phyloP scores from a whole-genome alignment of 352 stramenopile species.

The Globisporangium carolinianum region DNA sequence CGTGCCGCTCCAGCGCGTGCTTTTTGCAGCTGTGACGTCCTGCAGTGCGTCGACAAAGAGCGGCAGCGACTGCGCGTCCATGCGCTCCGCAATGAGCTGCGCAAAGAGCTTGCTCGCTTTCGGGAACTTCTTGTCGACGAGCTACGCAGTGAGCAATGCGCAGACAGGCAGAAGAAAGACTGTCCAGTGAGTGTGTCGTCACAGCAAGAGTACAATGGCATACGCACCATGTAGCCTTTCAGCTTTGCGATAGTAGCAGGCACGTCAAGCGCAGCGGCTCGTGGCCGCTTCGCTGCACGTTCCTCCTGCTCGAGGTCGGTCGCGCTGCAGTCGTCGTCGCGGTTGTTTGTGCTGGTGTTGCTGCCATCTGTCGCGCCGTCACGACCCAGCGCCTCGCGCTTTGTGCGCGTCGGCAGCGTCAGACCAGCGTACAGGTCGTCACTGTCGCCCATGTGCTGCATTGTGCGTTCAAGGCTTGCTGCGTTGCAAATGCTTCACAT shows the following conservation, averaged over 20 bases:
- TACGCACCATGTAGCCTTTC: slow-evolving; percentile 56
- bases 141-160: slow-evolving; percentile 11
- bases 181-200: too few relatives aligned
- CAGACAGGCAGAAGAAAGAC: too few relatives aligned
- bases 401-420: slow-evolving; percentile 33
- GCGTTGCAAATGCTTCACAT: neutral
- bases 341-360: neutral
- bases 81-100: slow-evolving; percentile 28
- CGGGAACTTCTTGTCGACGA: slow-evolving; percentile 70
- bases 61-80: slow-evolving; percentile 8
- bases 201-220: neutral
- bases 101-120: slow-evolving; percentile 58
- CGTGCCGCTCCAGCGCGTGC: slow-evolving; percentile 33
- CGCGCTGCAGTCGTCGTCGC: neutral
- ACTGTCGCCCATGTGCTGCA: neutral
- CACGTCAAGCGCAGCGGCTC: slow-evolving; percentile 26
- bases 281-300: slow-evolving; percentile 18
- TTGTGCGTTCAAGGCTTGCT: neutral
- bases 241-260: slow-evolving; percentile 40
- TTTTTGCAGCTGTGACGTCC: slow-evolving; percentile 38
- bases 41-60: slow-evolving; percentile 44
- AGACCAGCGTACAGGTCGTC: slow-evolving; percentile 58
- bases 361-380: neutral
- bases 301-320: neutral
- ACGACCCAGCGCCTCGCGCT: slow-evolving; percentile 16